Percentiles rank a stretch among this genome's conserved stretches.
Evolutionary conservation across 2,329 filamentous ascomycete species (phyloP).

Genomic region (Ophiocordyceps camponoti-leonardi): DNA sequence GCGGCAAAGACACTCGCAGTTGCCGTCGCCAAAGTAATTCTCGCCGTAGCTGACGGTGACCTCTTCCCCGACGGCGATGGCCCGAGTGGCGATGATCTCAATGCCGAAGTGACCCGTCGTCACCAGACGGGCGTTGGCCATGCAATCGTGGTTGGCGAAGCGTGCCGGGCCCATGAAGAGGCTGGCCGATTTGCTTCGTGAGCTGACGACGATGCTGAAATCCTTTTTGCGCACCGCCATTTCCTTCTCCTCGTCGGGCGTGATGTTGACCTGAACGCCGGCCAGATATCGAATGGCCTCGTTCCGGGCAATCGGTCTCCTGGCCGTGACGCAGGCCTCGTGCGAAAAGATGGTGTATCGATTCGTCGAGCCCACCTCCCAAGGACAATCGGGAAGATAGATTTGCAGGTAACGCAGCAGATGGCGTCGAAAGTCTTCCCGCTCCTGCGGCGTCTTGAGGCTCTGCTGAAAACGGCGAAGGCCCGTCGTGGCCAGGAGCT

Average conservation of each 20-base stretch:
- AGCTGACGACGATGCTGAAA: constrained; percentile 93
- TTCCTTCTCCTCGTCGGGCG: constrained; percentile 72
- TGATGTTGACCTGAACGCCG: constrained; percentile 85
- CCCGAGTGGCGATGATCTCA: constrained; percentile 67
- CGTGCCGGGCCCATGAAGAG: constrained; percentile 89
- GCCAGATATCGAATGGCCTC: constrained; percentile 81
- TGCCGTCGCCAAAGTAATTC: constrained; percentile 87
- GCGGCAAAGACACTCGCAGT: constrained; percentile 83
- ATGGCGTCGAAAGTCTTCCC: constrained; percentile 72
- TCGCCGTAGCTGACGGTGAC: constrained; percentile 95
- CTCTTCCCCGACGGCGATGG: constrained; percentile 79
- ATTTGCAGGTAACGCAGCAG: constrained; percentile 83
- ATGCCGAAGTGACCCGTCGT: constrained; percentile 76
- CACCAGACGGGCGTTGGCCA: constrained; percentile 75
- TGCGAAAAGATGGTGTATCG: constrained; percentile 84
- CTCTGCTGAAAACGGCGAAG: constrained; percentile 52
- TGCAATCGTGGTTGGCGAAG: constrained; percentile 95
- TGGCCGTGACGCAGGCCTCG: constrained; percentile 74
- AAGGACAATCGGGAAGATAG: constrained; percentile 84
- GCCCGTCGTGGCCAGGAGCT: constrained; percentile 55
- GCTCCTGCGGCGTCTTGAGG: constrained; percentile 60
- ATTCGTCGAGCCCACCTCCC: constrained; percentile 82
- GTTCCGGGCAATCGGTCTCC: constrained; percentile 61
- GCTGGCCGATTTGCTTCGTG: constrained; percentile 75
- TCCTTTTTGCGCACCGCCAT: constrained; percentile 73